Conservation (phyloP, 441 rosid species). For the Pelargonium exstipulatum region DNA sequence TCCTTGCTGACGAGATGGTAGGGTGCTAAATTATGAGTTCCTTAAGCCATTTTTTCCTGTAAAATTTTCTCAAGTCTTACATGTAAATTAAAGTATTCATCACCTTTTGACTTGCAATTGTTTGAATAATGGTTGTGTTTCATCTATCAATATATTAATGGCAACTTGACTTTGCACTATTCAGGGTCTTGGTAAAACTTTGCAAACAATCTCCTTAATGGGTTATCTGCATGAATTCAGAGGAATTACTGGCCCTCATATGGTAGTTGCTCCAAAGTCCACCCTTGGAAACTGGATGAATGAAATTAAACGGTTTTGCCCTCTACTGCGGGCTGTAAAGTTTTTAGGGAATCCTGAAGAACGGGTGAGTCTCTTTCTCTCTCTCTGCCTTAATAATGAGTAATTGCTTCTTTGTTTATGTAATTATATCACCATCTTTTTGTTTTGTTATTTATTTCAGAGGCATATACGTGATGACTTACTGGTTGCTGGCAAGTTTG, state of each 20-base stretch:
- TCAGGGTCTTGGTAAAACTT: conserved; percentile 99
- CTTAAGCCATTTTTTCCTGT: not conserved
- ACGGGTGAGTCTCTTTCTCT: conserved; percentile 49
- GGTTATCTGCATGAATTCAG: conserved; percentile 92
- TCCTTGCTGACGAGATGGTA: conserved; percentile 98
- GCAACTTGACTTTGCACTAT: conserved; percentile 15
- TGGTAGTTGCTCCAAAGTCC: conserved; percentile 99
- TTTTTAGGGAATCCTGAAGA: conserved; percentile 99
- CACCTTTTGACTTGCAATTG: not conserved
- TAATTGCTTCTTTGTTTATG: not conserved
- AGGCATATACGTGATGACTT: conserved; percentile 85
- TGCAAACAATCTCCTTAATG: conserved; percentile 91
- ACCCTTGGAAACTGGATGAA: conserved; percentile 99
- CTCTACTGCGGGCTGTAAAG: conserved; percentile 78
- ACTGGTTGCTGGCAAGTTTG: conserved; percentile 95
- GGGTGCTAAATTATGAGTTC: not conserved
- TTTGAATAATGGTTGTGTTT: not conserved
- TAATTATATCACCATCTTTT: conserved; percentile 10
- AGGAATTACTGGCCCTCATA: conserved; percentile 95
- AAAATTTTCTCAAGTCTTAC: not conserved
- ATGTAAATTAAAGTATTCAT: not conserved
- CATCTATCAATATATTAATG: not conserved
- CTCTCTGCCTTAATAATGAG: not conserved
- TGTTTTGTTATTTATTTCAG: conserved; percentile 38
- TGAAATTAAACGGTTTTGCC: conserved; percentile 97